Evolutionary conservation across 169 alveolate species (phyloP).

Genomic region (Plasmodium yoelii): DNA sequence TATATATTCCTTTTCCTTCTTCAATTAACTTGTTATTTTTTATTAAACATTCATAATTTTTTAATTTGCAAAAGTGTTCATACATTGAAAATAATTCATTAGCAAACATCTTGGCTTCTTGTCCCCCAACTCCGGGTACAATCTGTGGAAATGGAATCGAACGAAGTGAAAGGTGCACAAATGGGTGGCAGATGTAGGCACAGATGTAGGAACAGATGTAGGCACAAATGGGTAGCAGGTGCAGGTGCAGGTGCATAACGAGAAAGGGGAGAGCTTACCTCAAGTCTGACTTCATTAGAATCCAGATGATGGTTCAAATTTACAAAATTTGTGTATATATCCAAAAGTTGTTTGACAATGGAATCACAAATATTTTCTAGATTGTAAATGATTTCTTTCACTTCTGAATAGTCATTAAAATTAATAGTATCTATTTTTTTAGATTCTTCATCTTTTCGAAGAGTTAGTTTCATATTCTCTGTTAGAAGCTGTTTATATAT

Average conservation of each 20-base stretch:
- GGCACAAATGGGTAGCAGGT: not conserved
- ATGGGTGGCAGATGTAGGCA: not conserved
- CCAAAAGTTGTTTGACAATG: slow-evolving; percentile 9
- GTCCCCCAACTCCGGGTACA: slow-evolving; percentile 93
- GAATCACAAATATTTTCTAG: not conserved
- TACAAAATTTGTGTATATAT: slow-evolving; percentile 22
- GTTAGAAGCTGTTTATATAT: slow-evolving; percentile 24
- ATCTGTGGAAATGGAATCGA: slow-evolving; percentile 71
- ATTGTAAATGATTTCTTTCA: not conserved
- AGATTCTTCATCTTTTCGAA: not conserved
- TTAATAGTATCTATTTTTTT: not conserved
- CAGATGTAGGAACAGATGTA: not conserved
- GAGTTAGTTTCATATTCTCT: not conserved
- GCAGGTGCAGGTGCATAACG: not conserved
- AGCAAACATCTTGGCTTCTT: slow-evolving; percentile 89
- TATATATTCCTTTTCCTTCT: slow-evolving; percentile 80
- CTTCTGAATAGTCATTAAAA: not conserved
- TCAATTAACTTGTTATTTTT: slow-evolving; percentile 33
- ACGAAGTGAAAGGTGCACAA: not conserved
- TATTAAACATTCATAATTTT: slow-evolving; percentile 78
- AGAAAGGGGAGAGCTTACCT: slow-evolving; percentile 5
- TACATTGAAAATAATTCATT: slow-evolving; percentile 90
- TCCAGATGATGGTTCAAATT: slow-evolving; percentile 49
- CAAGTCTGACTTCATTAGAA: slow-evolving; percentile 26
- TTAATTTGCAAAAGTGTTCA: slow-evolving; percentile 69